Evolutionary conservation across 164 flowering plant genomes (phyloP), one percentile per base, ranked within the genome.

Genomic region (Vitis cinerea): DNA sequence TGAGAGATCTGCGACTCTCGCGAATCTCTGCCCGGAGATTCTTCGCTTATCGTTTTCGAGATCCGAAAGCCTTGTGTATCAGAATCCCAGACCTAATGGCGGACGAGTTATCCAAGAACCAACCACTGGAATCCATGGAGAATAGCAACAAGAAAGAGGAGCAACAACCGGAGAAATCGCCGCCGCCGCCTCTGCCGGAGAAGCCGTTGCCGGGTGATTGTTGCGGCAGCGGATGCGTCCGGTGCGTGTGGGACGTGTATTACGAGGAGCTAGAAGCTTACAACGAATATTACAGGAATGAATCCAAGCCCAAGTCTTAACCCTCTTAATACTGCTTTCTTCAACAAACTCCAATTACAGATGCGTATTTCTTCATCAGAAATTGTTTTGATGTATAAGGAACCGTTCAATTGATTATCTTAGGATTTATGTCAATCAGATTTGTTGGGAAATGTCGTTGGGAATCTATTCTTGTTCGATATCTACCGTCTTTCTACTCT

Each of bases 161-260:
- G 15, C 50, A 61, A 52, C 53, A 65, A 44, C 53, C n/a, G 68
- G 16, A 19, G 37, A 23, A 13, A 23, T 9, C 30, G 58, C 65
- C 66, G 60, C 53, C 65, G 50, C 93, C 90, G 19, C 85, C 88
- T 56, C 90, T 89, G 71, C 97, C 94, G 75, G 99, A 92, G 83
- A 87, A 87, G 81, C 99, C 99, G 50, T 57, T 83, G 76, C 87
- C 97, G 8, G 98, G 90, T 13, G 99, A 94, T 77, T 94, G 98
- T 65, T 94, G 98, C 67, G 97, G 93, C 31, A 91, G 92, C 72
- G 99, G 99, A n/a, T 92, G 98, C 76, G 94, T 88, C 3, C 81
- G 95, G 27, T 94, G 99, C 82, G 97, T 94, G 2, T 94, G 98
- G 99, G 99, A 94, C 71, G 69, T 90, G 8, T 92, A 94, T 73